Base-by-base conservation (phyloP, 331 rosid genomes). In the Erythrophleum ivorense region DNA sequence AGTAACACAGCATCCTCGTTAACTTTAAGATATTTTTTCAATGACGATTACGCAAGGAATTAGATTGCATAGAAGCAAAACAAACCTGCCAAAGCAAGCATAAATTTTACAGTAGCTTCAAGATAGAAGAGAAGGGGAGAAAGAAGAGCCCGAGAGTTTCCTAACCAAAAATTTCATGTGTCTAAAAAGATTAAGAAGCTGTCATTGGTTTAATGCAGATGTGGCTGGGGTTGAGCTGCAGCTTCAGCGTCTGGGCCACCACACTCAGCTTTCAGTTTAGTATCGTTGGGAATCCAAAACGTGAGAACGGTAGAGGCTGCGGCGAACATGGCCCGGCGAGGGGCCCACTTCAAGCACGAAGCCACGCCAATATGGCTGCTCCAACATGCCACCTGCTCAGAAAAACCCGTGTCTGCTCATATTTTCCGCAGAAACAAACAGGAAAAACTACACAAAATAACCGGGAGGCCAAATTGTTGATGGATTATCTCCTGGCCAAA, bases 311-410 rank as follows among this genome's bases (percentile, higher is more conserved):
- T 86, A 5, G 98, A 94, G 14, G 98, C 98, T 12, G 97, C 95
- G 2, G 87, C 99, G 18, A 94, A 90, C 99, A 96, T 96, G 81
- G 91, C 94, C 31, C 98, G 87, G 63, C 97, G 97, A 54, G 98
- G 98, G 66, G 97, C 97, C 97, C 99, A 94, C 83, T 90, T 96
- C 90, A 96, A 81, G 94, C 99, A 93, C 2, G 85, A 96, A 31
- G 97, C 90, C 58, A 91, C 97, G 3, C 99, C 98, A 38, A 96
- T 89, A 75, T 90, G 88, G 36, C 97, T 96, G 88, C 73, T 92
- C 99, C 97, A 94, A 88, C 85, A 68, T 71, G 95, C 95, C 84
- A 96, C 97, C 99, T 93, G 74, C 9, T 49, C 10, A 54, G 38
- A 71, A 73, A 13, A 58, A 75, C 73, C 73, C 24, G 45, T 64